These are phyloP conservation scores for Syncephalastrum contaminatum DNA, from an alignment of 371 early-diverging fungal species.

Conservation along the genomic window DNA sequence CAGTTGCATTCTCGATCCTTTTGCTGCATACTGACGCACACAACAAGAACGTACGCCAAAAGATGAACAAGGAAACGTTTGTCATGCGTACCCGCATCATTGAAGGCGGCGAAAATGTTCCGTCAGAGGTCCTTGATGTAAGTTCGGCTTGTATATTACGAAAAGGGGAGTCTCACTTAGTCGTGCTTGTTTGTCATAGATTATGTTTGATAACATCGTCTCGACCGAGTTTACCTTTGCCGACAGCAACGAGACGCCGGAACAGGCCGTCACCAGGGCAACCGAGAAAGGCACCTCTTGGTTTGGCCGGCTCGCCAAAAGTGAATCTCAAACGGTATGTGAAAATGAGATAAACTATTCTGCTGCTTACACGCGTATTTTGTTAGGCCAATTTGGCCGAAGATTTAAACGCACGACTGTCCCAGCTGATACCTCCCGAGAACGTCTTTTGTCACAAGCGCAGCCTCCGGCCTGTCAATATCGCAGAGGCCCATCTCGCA, in stretches of 20 bases:
- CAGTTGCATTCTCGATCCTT: slow-evolving; percentile 82
- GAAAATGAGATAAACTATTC: neutral
- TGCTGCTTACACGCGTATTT: too few relatives aligned
- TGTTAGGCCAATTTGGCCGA: slow-evolving; percentile 15
- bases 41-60: slow-evolving; percentile 80
- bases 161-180: neutral
- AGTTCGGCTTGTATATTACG: slow-evolving; percentile 1
- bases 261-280: slow-evolving; percentile 6
- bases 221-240: slow-evolving; percentile 54
- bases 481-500: slow-evolving; percentile 32
- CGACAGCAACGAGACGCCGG: slow-evolving; percentile 39
- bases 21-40: slow-evolving; percentile 93
- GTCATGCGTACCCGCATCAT: slow-evolving; percentile 67
- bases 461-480: slow-evolving; percentile 26
- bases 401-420: slow-evolving; percentile 35
- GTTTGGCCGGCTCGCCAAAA: slow-evolving; percentile 32
- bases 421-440: slow-evolving; percentile 41
- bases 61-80: slow-evolving; percentile 87
- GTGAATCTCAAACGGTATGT: slow-evolving; percentile 11
- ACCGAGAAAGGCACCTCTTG: slow-evolving; percentile 28
- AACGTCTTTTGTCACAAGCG: slow-evolving; percentile 38
- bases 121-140: slow-evolving; percentile 72
- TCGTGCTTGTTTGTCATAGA: slow-evolving; percentile 27
- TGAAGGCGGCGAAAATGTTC: slow-evolving; percentile 65
- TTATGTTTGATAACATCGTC: slow-evolving; percentile 79